Base-by-base conservation (phyloP, 169 alveolate species). In the Plasmodium blacklocki region DNA sequence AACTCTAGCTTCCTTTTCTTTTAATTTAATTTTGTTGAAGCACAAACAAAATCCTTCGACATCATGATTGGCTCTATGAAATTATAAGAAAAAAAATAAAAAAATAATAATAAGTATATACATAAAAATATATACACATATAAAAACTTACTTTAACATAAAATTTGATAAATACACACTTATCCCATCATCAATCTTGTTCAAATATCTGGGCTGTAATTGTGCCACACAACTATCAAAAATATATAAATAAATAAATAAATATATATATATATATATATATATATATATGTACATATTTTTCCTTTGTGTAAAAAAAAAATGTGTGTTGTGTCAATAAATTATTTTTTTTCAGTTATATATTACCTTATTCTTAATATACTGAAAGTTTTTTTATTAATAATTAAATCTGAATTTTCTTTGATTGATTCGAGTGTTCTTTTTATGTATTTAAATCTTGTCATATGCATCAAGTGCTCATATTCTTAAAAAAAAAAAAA, bases 21-120 rank as follows among this genome's bases (percentile, higher is more conserved):
- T 75, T 58, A 75, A 43, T n/a, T 75, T 75, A 26, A 75, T 75
- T 29, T 52, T 3, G 74, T 45, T 75, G 66, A 75, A 75, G 62
- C 88, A 63, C 26, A 75, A n/a, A 43, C 75, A 47, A 39, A 75
- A 75, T 64, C 88, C 88, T 26, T 75, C 70, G n/a, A 75, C 74
- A 49, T 75, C 88, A 56, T 75, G 88, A 39, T 75, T 75, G 8
- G 58, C 74, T 58, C 88, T 75, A 9, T 18, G 54, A 21, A 12
- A 43, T 18, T 8, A 54, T 39, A 47, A 47, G 21, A 70, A 70
- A 47, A 47, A 50, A 32, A 58, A 58, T n/a, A 2, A 56, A 52
- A 12, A 2, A 26, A 64, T 7, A 12, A 64, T 18, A 15, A 7
- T 11, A n/a, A 11, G n/a, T 58, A 58, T 58, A 58, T 50, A 7